Base-by-base conservation (phyloP, 2,329 filamentous ascomycete genomes). In the Xylariaceae sp. region DNA sequence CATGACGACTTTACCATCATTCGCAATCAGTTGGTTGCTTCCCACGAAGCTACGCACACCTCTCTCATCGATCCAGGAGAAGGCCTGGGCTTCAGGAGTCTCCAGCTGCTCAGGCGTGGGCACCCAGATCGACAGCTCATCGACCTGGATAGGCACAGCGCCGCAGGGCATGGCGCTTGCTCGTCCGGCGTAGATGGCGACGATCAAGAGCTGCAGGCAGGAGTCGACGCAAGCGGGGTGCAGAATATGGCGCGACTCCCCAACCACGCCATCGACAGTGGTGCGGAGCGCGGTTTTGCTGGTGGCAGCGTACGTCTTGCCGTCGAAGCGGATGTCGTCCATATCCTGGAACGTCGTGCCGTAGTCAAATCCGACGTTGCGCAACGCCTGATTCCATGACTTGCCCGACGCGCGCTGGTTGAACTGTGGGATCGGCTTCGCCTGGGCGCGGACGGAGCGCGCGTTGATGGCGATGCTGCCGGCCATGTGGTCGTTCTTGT, bases 201-300 rank as follows among this genome's bases (percentile, higher is more conserved):
- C 48, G 20, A 65, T 54, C 20, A 50, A 39, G 3, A 59, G 40
- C 32, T 66, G 64, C 1, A 66, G 41, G 27, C 49, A 51, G 8
- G 54, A 49, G 44, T 73, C 70, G 11, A 73, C 53, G 30, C 67
- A 65, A 1, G 65, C 56, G 0, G 71, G 71, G 30, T 73, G 71
- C 23, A 72, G 54, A 13, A 65, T 55, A 15, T 70, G 58, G 0
- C 62, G 59, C 3, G 62, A 64, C 32, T 55, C 53, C 13, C 41
- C 50, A 4, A 26, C 4, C 37, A 42, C 45, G 6, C 29, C 21
- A 6, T 33, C 51, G 26, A 29, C 42, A 55, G n/a, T n/a, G n/a
- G n/a, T n/a, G n/a, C n/a, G n/a, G n/a, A n/a, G n/a, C n/a, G n/a
- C n/a, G n/a, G n/a, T 32, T 6, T 26, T 43, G 4, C 46, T 37